These are phyloP conservation scores for Leishmania arabica DNA, from an alignment of 208 protist genomes.

Conservation along the genomic window DNA sequence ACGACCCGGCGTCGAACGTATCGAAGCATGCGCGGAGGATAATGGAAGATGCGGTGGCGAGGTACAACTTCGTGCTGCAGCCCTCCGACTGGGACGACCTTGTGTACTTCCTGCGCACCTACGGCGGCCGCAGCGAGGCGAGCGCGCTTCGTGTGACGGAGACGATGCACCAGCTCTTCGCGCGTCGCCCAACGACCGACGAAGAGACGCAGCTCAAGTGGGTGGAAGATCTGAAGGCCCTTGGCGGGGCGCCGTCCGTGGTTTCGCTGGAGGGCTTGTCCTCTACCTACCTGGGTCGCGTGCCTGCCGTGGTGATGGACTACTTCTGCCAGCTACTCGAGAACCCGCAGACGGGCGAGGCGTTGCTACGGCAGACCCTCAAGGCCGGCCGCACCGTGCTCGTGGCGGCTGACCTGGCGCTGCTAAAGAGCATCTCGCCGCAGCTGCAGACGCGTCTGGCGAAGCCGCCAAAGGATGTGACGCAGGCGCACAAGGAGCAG, in stretches of 20 bases:
- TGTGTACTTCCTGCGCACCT: conserved; percentile 72
- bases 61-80: conserved; percentile 56
- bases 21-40: conserved; percentile 41
- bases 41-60: conserved; percentile 26
- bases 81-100: conserved; percentile 81
- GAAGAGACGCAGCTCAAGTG: conserved; percentile 63
- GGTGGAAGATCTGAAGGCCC: conserved; percentile 56
- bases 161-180: conserved; percentile 70
- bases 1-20: conserved; percentile 49
- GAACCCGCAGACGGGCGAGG: conserved; percentile 56
- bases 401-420: conserved; percentile 46
- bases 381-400: conserved; percentile 77
- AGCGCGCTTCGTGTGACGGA: conserved; percentile 63
- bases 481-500: conserved; percentile 77
- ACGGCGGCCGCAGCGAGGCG: conserved; percentile 54
- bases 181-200: conserved; percentile 36
- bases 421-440: conserved; percentile 60
- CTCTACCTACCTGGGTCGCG: conserved; percentile 47
- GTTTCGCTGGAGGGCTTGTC: conserved; percentile 65
- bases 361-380: conserved; percentile 66
- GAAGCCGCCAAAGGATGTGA: conserved; percentile 85
- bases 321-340: conserved; percentile 79
- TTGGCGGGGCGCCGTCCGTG: conserved; percentile 73
- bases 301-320: conserved; percentile 60
- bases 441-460: conserved; percentile 74